Evolutionary conservation across 192 early-diverging fungal genomes (phyloP).

Genomic region (Phycomyces blakesleeanus): DNA sequence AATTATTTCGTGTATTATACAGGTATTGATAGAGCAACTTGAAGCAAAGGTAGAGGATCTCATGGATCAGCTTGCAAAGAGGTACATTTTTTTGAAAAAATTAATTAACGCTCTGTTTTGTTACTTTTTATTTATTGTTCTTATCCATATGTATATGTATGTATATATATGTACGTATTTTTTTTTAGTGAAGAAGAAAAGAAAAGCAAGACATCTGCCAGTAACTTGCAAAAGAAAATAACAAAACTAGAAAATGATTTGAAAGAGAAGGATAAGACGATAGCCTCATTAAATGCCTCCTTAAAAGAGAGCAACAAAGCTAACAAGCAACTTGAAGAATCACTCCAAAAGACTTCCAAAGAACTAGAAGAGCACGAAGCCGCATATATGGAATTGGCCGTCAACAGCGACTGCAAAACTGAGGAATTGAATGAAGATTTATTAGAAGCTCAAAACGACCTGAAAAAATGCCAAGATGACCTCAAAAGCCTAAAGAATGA

Average conservation of each 20-base stretch:
- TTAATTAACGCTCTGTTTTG: too few species aligned
- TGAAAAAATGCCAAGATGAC: neutral
- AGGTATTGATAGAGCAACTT: too few species aligned
- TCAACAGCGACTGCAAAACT: neutral
- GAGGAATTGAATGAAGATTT: neutral
- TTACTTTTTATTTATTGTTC: too few species aligned
- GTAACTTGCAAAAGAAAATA: neutral
- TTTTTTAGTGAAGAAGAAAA: neutral
- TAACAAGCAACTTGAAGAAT: neutral
- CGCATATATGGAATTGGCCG: neutral
- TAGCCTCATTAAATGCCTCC: neutral
- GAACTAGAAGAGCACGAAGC: neutral
- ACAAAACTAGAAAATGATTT: neutral
- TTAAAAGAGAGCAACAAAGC: neutral
- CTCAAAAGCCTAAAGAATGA: neutral
- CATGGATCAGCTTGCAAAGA: too few species aligned
- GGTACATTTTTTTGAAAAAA: too few species aligned
- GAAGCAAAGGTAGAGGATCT: too few species aligned
- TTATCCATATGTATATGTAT: too few species aligned
- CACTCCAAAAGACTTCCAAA: neutral
- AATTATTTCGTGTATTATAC: too few species aligned
- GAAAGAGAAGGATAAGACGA: neutral
- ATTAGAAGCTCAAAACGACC: neutral
- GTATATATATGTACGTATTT: neutral
- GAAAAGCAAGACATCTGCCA: neutral